Evolutionary conservation across 495 filamentous ascomycete genomes (phyloP).

Genomic region (Extremus antarcticus): DNA sequence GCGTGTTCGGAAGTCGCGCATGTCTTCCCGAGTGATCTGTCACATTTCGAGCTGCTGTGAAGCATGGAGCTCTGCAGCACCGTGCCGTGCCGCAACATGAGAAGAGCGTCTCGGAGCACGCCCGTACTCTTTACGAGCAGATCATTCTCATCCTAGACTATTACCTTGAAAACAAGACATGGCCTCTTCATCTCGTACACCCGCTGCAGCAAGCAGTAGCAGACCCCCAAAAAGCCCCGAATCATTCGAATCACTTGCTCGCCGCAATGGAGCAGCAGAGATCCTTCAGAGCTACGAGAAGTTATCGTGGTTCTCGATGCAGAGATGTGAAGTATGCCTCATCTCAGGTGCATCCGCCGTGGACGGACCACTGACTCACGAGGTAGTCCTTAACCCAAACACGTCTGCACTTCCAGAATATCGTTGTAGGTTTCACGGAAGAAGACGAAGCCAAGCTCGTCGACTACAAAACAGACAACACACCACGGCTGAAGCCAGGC

Average conservation of each 20-base stretch:
- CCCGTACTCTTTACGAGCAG: neutral
- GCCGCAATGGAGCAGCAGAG: conserved; percentile 9
- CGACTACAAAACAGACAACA: conserved; percentile 10
- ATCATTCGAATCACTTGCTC: conserved; percentile 5
- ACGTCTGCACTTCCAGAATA: conserved; percentile 19
- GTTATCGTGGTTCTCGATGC: conserved; percentile 18
- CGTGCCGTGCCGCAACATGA: no score
- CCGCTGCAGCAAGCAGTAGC: neutral
- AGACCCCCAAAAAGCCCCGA: conserved; percentile 8
- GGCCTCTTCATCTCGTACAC: conserved; percentile 1
- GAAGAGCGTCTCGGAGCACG: neutral
- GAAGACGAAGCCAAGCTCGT: conserved; percentile 14
- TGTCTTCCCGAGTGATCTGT: neutral
- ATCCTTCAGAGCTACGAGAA: conserved; percentile 19
- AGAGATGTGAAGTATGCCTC: conserved; percentile 13
- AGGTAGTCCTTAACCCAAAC: conserved; percentile 16
- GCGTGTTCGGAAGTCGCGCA: no score
- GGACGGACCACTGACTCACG: neutral
- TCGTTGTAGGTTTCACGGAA: conserved; percentile 12
- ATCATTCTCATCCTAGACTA: neutral
- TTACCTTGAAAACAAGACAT: neutral
- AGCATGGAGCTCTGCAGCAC: neutral
- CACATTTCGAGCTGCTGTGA: neutral
- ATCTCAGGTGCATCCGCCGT: neutral
- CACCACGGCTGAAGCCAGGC: conserved; percentile 9